Percentiles rank a stretch among this genome's conserved stretches.
phyloP scores from a whole-genome alignment of 441 rosid genomes.

The Arabidopsis hybrid region DNA sequence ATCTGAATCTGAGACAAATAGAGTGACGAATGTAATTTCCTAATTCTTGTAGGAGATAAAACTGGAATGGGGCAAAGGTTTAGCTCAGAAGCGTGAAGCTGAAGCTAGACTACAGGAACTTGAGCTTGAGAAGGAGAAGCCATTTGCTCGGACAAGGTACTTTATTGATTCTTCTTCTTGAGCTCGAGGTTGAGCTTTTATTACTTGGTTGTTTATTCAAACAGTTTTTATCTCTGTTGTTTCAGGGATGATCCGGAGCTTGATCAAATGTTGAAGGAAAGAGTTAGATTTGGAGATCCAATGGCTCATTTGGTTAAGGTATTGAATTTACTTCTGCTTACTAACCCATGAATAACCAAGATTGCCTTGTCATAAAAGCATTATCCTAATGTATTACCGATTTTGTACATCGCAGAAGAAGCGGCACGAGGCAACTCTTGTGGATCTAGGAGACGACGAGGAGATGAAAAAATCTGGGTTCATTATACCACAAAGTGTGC shows the following conservation, averaged over 20 bases:
- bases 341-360: not conserved
- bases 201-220: slow-evolving; percentile 23
- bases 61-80: slow-evolving; percentile 96
- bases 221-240: slow-evolving; percentile 13
- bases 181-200: slow-evolving; percentile 5
- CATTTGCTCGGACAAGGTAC: slow-evolving; percentile 92
- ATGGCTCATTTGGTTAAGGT: slow-evolving; percentile 98
- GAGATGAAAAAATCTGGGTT: slow-evolving; percentile 94
- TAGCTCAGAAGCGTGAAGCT: slow-evolving; percentile 92
- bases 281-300: slow-evolving; percentile 88
- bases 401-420: slow-evolving; percentile 58
- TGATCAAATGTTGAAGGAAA: slow-evolving; percentile 76
- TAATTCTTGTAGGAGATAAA: slow-evolving; percentile 63
- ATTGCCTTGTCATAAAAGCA: not conserved
- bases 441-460: slow-evolving; percentile 82
- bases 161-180: slow-evolving; percentile 15
- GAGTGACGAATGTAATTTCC: slow-evolving; percentile 12
- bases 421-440: slow-evolving; percentile 52
- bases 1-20: not conserved
- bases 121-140: slow-evolving; percentile 88
- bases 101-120: slow-evolving; percentile 77
- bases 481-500: slow-evolving; percentile 80
- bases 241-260: slow-evolving; percentile 93
- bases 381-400: not conserved
- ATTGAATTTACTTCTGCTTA: slow-evolving; percentile 13